Percentiles rank a stretch among this genome's conserved stretches.
phyloP scores from a whole-genome alignment of 768 basidiomycete species.

The Omphalotus guepiniiformis region DNA sequence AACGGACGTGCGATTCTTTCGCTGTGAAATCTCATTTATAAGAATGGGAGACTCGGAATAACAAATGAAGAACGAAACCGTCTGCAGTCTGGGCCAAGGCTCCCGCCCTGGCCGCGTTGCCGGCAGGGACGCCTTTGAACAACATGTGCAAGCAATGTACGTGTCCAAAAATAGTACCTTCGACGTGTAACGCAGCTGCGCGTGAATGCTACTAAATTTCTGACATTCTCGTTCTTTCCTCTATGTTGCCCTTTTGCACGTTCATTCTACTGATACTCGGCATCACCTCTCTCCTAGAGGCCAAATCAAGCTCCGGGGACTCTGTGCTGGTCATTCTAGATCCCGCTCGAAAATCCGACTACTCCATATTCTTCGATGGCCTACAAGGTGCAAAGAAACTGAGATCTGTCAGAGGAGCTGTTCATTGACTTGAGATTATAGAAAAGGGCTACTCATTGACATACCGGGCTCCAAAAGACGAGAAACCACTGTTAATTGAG shows the following conservation, averaged over 20 bases:
- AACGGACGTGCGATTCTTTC: no score
- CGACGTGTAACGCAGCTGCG: background rate
- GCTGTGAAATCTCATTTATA: no score
- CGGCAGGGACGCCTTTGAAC: no score
- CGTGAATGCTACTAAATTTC: background rate
- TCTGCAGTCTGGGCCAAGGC: no score
- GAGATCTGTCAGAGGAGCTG: background rate
- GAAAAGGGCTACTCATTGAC: conserved; percentile 83
- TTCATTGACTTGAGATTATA: conserved; percentile 22
- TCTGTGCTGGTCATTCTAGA: conserved; percentile 86
- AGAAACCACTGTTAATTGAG: conserved; percentile 57
- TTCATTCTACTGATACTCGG: conserved; percentile 30
- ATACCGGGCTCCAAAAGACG: conserved; percentile 80
- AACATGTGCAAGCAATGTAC: no score
- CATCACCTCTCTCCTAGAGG: conserved; percentile 31
- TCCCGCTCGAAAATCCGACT: conserved; percentile 62
- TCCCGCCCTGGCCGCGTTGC: no score
- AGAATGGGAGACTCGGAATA: no score
- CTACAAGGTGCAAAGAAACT: conserved; percentile 56
- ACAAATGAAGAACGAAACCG: no score
- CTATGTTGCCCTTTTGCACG: conserved; percentile 35
- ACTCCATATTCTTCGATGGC: conserved; percentile 77
- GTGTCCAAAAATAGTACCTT: no score
- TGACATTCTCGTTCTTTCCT: conserved; percentile 10
- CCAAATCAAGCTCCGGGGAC: conserved; percentile 77